Conservation (phyloP, 768 basidiomycete species). For the Tephrocybe sp. region DNA sequence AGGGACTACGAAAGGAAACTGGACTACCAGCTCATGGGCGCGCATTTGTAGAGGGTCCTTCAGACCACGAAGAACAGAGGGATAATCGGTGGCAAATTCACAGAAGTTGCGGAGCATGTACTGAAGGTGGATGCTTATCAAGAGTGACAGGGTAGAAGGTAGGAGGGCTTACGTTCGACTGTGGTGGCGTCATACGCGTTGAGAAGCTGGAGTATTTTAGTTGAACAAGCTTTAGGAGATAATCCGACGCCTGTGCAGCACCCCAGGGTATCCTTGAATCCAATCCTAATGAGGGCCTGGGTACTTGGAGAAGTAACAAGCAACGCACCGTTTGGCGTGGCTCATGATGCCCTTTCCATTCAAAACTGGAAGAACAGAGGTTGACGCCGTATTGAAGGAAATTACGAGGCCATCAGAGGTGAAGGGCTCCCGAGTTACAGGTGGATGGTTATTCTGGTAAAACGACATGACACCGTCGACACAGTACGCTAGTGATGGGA, state of each 20-base stretch:
- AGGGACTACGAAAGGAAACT: conserved; percentile 78
- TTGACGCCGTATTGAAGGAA: conserved; percentile 90
- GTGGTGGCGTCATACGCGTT: conserved; percentile 71
- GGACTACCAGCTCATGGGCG: conserved; percentile 67
- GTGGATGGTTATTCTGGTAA: conserved; percentile 63
- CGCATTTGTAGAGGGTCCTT: conserved; percentile 64
- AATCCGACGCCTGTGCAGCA: conserved; percentile 83
- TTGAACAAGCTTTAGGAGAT: conserved; percentile 89
- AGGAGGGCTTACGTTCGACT: conserved; percentile 62
- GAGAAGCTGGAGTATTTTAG: conserved; percentile 95
- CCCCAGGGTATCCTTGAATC: conserved; percentile 87
- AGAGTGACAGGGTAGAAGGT: background rate
- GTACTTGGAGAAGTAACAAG: background rate
- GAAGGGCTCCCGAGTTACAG: conserved; percentile 33
- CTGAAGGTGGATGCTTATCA: conserved; percentile 34
- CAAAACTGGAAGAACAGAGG: conserved; percentile 86
- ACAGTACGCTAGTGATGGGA: conserved; percentile 83
- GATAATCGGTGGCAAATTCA: conserved; percentile 79
- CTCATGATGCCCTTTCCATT: conserved; percentile 80
- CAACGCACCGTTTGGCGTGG: conserved; percentile 74
- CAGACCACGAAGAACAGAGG: conserved; percentile 60
- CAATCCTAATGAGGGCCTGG: background rate
- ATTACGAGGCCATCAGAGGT: conserved; percentile 76
- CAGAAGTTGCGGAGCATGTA: conserved; percentile 92
- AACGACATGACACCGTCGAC: conserved; percentile 93